phyloP scores from a whole-genome alignment of 1,284 basidiomycete species.

The Pyrrhoderma noxium region DNA sequence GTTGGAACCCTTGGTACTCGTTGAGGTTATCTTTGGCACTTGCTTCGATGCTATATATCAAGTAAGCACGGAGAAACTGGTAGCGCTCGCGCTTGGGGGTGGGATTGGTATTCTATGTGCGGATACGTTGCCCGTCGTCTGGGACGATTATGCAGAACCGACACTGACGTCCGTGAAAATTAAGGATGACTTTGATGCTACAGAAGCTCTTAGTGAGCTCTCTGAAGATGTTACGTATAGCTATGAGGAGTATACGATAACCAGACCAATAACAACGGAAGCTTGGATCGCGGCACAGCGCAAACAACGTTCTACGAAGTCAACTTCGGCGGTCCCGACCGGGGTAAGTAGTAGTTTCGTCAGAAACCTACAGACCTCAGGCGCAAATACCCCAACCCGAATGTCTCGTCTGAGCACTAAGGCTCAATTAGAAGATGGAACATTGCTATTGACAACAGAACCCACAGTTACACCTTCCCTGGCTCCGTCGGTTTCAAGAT shows the following conservation, averaged over 20 bases:
- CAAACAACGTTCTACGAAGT: neutral
- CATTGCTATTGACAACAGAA: neutral
- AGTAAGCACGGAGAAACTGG: constrained; percentile 45
- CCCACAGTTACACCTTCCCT: constrained; percentile 2
- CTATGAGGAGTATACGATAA: constrained; percentile 1
- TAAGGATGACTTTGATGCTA: constrained; percentile 8
- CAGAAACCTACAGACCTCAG: constrained; percentile 1
- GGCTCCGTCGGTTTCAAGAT: neutral
- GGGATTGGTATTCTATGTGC: constrained; percentile 59
- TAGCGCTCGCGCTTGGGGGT: constrained; percentile 59
- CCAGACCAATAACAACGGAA: constrained; percentile 4
- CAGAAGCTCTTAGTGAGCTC: constrained; percentile 16
- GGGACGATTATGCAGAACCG: constrained; percentile 36
- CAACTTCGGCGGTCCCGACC: constrained; percentile 4
- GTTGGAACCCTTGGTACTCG: constrained; percentile 51
- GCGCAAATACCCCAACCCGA: constrained; percentile 1
- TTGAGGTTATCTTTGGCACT: constrained; percentile 55
- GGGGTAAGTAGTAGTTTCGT: neutral
- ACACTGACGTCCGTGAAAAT: constrained; percentile 1
- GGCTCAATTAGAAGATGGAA: neutral
- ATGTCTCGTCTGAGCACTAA: constrained; percentile 4
- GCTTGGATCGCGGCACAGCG: constrained; percentile 13
- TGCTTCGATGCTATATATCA: constrained; percentile 63
- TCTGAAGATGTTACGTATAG: constrained; percentile 2
- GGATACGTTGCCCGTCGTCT: constrained; percentile 48